Conservation (phyloP, 1,284 basidiomycete genomes). For the Microbotryum lychnidis-dioicae region DNA sequence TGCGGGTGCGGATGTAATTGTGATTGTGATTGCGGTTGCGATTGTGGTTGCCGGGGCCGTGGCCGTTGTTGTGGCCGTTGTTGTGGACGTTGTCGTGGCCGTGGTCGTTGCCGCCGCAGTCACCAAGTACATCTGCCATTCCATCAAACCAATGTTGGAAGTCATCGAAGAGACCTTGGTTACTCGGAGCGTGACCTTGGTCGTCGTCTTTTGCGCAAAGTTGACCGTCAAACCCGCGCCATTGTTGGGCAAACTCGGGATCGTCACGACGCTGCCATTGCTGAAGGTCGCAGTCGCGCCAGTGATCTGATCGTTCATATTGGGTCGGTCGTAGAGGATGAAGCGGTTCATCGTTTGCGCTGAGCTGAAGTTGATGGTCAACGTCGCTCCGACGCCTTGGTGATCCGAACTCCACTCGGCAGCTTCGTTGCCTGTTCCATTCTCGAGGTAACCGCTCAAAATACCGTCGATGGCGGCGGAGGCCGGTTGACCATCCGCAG, state of each 20-base stretch:
- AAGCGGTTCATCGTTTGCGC: not conserved
- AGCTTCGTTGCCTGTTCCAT: slow-evolving; percentile 13
- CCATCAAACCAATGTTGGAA: slow-evolving; percentile 12
- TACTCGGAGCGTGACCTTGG: too few relatives aligned
- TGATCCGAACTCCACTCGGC: slow-evolving; percentile 24
- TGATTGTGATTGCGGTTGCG: too few relatives aligned
- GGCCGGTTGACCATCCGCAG: not conserved
- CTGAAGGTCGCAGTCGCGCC: not conserved
- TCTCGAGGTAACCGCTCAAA: slow-evolving; percentile 12
- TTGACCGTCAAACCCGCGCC: not conserved
- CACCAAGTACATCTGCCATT: slow-evolving; percentile 13
- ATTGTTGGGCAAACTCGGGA: not conserved
- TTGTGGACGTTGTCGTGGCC: too few relatives aligned
- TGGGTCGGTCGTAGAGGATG: slow-evolving; percentile 1
- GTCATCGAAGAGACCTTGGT: too few relatives aligned
- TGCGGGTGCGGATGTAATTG: too few relatives aligned
- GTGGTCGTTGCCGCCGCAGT: too few relatives aligned
- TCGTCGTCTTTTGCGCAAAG: too few relatives aligned
- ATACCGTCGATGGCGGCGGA: slow-evolving; percentile 12
- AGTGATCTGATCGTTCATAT: not conserved
- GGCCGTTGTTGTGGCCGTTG: too few relatives aligned
- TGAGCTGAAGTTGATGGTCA: not conserved
- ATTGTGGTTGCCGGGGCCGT: too few relatives aligned
- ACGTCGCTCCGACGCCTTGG: slow-evolving; percentile 18
- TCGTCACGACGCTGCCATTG: not conserved